These are phyloP conservation scores for Samsoniella hepiali DNA, from an alignment of 2,329 filamentous ascomycete genomes.

Conservation along the genomic window DNA sequence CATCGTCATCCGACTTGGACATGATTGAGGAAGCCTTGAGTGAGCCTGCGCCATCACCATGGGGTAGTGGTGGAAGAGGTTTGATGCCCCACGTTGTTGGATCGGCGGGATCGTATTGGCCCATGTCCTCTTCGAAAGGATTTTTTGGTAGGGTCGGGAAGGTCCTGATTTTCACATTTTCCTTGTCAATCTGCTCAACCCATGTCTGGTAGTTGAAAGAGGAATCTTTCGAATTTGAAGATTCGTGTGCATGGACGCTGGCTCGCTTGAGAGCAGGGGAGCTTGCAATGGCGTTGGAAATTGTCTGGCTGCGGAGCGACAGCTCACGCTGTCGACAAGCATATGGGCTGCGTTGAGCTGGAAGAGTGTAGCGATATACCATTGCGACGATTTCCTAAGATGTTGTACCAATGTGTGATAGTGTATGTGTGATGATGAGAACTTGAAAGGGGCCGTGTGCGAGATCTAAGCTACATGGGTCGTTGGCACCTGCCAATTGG, in stretches of 20 bases:
- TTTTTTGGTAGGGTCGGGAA: background rate
- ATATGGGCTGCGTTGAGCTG: slow-evolving; percentile 16
- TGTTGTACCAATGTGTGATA: background rate
- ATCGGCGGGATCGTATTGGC: slow-evolving; percentile 15
- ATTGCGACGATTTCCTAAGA: slow-evolving; percentile 12
- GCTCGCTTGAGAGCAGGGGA: slow-evolving; percentile 11
- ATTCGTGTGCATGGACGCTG: slow-evolving; percentile 1
- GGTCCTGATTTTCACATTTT: slow-evolving; percentile 13
- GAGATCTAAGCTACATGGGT: background rate
- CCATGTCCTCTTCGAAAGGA: background rate
- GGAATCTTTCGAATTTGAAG: background rate
- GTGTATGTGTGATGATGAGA: background rate
- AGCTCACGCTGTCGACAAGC: background rate
- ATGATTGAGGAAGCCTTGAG: background rate
- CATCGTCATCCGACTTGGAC: slow-evolving; percentile 17
- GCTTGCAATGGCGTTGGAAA: slow-evolving; percentile 14
- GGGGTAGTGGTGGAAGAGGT: slow-evolving; percentile 20
- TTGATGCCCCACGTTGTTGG: slow-evolving; percentile 20
- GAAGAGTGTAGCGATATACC: slow-evolving; percentile 19
- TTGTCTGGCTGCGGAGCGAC: slow-evolving; percentile 14
- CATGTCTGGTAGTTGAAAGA: background rate
- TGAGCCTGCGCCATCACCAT: background rate
- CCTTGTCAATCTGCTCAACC: slow-evolving; percentile 5
- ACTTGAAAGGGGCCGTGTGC: background rate
- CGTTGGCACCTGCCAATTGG: background rate